Base-by-base conservation (phyloP, 148 eudicot genomes). In the Diospyros lotus region DNA sequence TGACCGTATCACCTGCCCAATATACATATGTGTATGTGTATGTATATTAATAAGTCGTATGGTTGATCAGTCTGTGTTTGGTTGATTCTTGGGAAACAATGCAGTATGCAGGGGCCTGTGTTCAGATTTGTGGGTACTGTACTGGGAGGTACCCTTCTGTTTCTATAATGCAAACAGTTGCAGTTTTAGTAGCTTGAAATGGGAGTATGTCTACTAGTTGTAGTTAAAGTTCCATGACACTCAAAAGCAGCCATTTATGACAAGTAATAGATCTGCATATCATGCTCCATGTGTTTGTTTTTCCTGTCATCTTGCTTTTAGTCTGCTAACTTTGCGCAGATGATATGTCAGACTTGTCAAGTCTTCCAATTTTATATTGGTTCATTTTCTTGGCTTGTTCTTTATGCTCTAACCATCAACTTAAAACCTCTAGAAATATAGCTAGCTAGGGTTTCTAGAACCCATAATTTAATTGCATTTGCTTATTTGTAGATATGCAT, bases 241-340 rank as follows among this genome's bases (percentile, higher is more conserved):
- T 71, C 17, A 15, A 43, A 68, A 67, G 55, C 41, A 76, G 64
- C 61, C 48, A 71, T 71, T 75, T 72, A 71, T 64, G 73, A 78
- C 76, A 51, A 72, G 73, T 51, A 69, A 58, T 71, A 65, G 82
- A 80, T 80, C 71, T 69, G 71, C 75, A 69, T 54, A 70, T 55
- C 75, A n/a, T 54, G 4, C 38, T 42, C 39, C 54, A 51, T 68
- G 28, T 28, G 28, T 28, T 28, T 28, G 28, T 28, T 28, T 28
- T 28, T 28, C 28, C 28, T 28, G 28, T 28, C 28, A 28, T 28
- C 28, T 28, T 28, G 28, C 28, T 28, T 28, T 28, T 28, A 28
- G 10, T 4, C 56, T 51, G 12, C 11, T 28, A 15, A 50, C 55
- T 76, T 76, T 59, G 58, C 45, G 38, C 14, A 68, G 53, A 7